Evolutionary conservation across 2,329 filamentous ascomycete species (phyloP).

Genomic region (Cladosporium sphaerospermum): DNA sequence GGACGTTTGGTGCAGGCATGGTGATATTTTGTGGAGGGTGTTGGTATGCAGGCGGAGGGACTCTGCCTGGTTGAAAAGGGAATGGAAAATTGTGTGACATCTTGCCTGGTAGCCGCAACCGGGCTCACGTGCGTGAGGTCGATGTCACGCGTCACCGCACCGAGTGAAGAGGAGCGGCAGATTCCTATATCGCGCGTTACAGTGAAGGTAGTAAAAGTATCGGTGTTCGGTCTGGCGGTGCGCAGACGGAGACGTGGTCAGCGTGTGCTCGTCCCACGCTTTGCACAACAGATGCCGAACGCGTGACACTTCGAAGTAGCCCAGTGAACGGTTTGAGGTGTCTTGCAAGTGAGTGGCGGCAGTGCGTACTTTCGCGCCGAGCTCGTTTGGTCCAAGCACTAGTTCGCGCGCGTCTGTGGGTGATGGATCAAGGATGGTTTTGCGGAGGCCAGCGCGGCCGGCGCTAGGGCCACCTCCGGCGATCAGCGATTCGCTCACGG

Average conservation of each 20-base stretch:
- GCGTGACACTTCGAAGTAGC: too few species aligned
- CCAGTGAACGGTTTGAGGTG: too few species aligned
- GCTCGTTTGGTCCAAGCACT: too few species aligned
- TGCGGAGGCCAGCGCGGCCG: neutral
- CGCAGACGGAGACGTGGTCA: too few species aligned
- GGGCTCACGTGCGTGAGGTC: neutral
- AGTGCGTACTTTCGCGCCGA: too few species aligned
- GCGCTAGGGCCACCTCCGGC: too few species aligned
- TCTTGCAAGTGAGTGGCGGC: too few species aligned
- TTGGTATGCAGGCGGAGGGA: conserved; percentile 11
- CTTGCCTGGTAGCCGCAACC: neutral
- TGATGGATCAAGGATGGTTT: neutral
- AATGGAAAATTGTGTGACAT: conserved; percentile 21
- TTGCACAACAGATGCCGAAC: too few species aligned
- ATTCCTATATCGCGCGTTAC: neutral
- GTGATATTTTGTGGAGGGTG: conserved; percentile 12
- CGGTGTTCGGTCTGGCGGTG: too few species aligned
- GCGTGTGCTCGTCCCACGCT: too few species aligned
- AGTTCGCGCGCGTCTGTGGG: too few species aligned
- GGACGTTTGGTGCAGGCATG: conserved; percentile 11
- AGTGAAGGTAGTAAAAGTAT: neutral
- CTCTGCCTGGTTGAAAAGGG: conserved; percentile 10
- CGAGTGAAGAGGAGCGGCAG: neutral
- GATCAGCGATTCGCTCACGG: neutral
- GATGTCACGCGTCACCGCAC: neutral